Conservation (phyloP, 257 asterid genomes). For the Cynanchum wilfordii region DNA sequence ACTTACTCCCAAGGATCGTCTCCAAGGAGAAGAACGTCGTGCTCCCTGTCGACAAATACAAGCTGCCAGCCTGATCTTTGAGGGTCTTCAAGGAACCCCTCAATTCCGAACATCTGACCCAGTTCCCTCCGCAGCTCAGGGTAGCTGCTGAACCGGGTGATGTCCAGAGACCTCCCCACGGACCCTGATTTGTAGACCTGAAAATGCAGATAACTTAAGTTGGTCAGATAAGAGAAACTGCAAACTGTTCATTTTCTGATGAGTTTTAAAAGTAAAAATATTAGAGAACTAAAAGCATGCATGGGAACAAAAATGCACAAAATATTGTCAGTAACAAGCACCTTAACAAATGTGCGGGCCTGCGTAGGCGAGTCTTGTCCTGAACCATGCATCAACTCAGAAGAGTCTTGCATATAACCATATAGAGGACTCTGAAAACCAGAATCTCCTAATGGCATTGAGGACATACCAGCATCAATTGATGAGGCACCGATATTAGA, state of each 20-base stretch:
- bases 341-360: slow-evolving; percentile 72
- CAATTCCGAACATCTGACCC: slow-evolving; percentile 86
- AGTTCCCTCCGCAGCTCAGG: slow-evolving; percentile 86
- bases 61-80: slow-evolving; percentile 99
- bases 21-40: slow-evolving; percentile 96
- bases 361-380: slow-evolving; percentile 61
- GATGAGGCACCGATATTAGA: slow-evolving; percentile 49
- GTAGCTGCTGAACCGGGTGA: slow-evolving; percentile 87
- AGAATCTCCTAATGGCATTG: slow-evolving; percentile 54
- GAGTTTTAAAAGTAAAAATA: not conserved
- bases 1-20: slow-evolving; percentile 99
- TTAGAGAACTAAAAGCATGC: not conserved
- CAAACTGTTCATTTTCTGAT: not conserved
- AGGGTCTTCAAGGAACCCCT: slow-evolving; percentile 96
- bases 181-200: slow-evolving; percentile 83
- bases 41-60: slow-evolving; percentile 99
- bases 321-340: slow-evolving; percentile 17
- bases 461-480: slow-evolving; percentile 54
- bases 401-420: slow-evolving; percentile 63
- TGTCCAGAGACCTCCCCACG: slow-evolving; percentile 93
- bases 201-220: slow-evolving; percentile 14
- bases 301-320: slow-evolving; percentile 2
- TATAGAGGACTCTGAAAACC: slow-evolving; percentile 63
- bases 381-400: slow-evolving; percentile 57
- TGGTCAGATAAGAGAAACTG: not conserved